Evolutionary conservation across 169 alveolate species (phyloP), one percentile per base, ranked within the genome.

Genomic region (Plasmodium vinckei): DNA sequence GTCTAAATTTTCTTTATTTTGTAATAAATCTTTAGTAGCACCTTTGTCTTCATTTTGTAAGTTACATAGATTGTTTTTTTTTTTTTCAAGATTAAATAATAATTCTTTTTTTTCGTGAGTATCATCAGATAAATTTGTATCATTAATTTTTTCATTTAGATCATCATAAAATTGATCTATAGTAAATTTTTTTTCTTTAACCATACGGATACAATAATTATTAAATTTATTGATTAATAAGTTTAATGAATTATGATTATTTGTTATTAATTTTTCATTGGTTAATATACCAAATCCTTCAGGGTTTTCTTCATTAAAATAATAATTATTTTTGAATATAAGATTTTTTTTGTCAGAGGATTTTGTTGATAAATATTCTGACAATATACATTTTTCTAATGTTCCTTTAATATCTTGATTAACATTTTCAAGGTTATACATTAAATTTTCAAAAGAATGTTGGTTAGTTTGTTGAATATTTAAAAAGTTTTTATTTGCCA

Each of bases 331-430:
- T 65, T 77, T 64, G 65, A 77, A 77, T 25, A 77, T 27, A n/a
- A 77, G 1, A 57, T 77, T 77, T 77, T 77, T 77, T 44, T 33
- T 77, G 33, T 64, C 65, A 44, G 23, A 42, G 10, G 69, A 63
- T 33, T 77, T 77, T 17, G 73, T 63, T 7, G 88, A 63, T 42
- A 77, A 51, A 57, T 77, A 77, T 77, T 77, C 88, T 57, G 63
- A 63, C 53, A 77, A 63, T 21, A 77, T 77, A 23, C 88, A 77
- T 77, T 77, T 77, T 53, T 77, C 88, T 54, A 77, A 64, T 25
- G 64, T 77, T 42, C 88, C 88, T 77, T 77, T 77, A 21, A 77
- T 77, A 57, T 77, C 88, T 77, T 77, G 88, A 51, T 77, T 77
- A 63, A 69, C 44, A 64, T 77, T 77, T 27, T 77, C 88, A 47